Evolutionary conservation across 2,329 filamentous ascomycete species (phyloP).

Genomic region (Tolypocladium sp.): DNA sequence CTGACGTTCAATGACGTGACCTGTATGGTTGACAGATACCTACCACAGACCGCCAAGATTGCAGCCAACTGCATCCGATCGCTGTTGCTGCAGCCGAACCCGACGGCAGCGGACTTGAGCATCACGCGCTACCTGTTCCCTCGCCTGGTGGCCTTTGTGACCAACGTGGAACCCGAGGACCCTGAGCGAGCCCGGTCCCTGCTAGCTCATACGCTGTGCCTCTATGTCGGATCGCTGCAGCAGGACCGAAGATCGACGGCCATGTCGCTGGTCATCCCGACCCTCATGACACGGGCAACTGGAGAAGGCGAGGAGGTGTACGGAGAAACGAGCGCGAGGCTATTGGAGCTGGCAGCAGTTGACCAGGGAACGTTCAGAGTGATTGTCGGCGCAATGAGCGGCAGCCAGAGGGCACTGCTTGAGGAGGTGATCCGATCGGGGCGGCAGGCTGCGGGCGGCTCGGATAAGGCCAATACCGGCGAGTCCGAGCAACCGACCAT

Average conservation of each 20-base stretch:
- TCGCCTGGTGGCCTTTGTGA: conserved; percentile 66
- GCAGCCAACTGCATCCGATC: conserved; percentile 85
- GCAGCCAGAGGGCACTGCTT: conserved; percentile 64
- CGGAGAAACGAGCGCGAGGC: conserved; percentile 62
- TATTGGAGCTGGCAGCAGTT: conserved; percentile 72
- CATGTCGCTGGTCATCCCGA: conserved; percentile 68
- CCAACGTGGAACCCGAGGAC: conserved; percentile 62
- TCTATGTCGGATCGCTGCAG: conserved; percentile 50
- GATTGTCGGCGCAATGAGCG: conserved; percentile 62
- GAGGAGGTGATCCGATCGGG: conserved; percentile 71
- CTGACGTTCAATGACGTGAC: not conserved
- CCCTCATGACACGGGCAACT: conserved; percentile 63
- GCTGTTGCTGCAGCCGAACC: conserved; percentile 58
- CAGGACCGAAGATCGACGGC: conserved; percentile 44
- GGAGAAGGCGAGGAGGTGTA: conserved; percentile 53
- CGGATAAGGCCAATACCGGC: conserved; percentile 27
- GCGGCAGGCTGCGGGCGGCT: conserved; percentile 33
- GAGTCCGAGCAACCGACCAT: conserved; percentile 65
- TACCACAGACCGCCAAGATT: conserved; percentile 65
- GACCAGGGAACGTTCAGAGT: conserved; percentile 66
- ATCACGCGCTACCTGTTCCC: conserved; percentile 70
- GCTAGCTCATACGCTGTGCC: conserved; percentile 64
- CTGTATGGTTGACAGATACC: not conserved
- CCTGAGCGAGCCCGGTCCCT: conserved; percentile 65
- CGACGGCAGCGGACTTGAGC: conserved; percentile 58